Conservation (phyloP, 1,139 yeast species). For the Geotrichum siamense region DNA sequence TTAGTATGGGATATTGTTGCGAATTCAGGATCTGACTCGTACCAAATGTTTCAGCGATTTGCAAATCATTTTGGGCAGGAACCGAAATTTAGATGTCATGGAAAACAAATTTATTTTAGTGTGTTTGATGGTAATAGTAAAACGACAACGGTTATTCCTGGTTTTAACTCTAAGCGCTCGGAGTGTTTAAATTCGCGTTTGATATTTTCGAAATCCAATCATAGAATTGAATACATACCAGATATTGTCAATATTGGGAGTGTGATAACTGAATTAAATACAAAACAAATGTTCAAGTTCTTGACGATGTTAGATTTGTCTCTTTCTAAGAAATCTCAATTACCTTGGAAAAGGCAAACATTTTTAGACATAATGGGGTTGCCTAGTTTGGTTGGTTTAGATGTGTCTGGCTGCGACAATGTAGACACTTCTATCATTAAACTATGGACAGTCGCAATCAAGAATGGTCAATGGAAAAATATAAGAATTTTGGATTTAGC, state of each 20-base stretch:
- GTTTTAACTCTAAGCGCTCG: background rate
- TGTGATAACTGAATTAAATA: conserved; percentile 14
- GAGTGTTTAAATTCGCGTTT: conserved; percentile 14
- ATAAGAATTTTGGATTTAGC: conserved; percentile 21
- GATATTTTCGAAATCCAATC: conserved; percentile 14
- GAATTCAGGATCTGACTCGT: conserved; percentile 25
- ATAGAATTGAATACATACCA: conserved; percentile 17
- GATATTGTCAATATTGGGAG: conserved; percentile 8
- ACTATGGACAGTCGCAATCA: conserved; percentile 25
- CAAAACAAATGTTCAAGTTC: conserved; percentile 9
- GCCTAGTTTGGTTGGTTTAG: conserved; percentile 22
- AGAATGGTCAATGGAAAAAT: conserved; percentile 21
- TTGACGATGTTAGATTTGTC: conserved; percentile 23
- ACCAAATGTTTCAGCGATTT: conserved; percentile 23
- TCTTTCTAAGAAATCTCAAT: background rate
- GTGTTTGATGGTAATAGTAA: background rate
- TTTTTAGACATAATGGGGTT: conserved; percentile 20
- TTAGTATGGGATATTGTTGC: conserved; percentile 26
- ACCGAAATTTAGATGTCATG: conserved; percentile 23
- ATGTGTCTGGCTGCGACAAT: conserved; percentile 21
- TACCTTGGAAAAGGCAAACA: conserved; percentile 10
- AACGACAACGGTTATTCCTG: background rate
- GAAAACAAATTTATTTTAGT: conserved; percentile 11
- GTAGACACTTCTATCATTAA: conserved; percentile 19
- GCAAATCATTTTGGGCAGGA: conserved; percentile 21